Base-by-base conservation (phyloP, 176 grass and related monocot genomes). In the Bothriochloa decipiens region DNA sequence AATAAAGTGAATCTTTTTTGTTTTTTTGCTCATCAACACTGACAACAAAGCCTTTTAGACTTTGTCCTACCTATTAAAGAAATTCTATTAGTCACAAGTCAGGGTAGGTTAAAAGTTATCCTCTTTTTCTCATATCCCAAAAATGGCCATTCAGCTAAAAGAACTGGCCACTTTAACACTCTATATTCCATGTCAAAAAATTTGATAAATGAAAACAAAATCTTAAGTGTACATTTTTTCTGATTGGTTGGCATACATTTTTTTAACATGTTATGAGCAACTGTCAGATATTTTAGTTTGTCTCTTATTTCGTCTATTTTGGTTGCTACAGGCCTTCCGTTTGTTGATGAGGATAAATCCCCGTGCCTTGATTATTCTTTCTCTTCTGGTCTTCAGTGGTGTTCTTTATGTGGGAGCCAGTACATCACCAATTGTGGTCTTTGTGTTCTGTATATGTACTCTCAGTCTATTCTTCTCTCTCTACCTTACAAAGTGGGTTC, bases 401-500 rank as follows among this genome's bases (percentile, higher is more conserved):
- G 85, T 99, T 71, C 88, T 99, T 72, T 99, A 96, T 17, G 57
- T 99, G 80, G 96, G 93, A 79, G 93, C 93, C 78, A 89, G 88
- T 81, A 94, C 93, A 89, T 99, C 96, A 36, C 96, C 88, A 83
- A 94, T 99, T 90, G 22, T 99, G 57, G 60, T 99, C 88, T 99
- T 99, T 74, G 96, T 99, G 28, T 95, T 99, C 87, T 92, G 87
- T 76, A 92, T 99, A 67, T 99, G 96, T 83, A 96, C 89, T 42
- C 75, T 99, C 77, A 94, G 91, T 83, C 89, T 99, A 85, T 89
- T 96, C 88, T 99, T 99, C 84, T 74, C 96, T 66, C 70, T 99
- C 50, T 99, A 96, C 82, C 96, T 96, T 67, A 86, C 93, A 84
- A 99, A 94, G 82, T 96, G 96, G 96, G 96, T 99, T 87, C 96